Evolutionary conservation across 2,329 filamentous ascomycete genomes (phyloP).

Genomic region (Xylariaceae sp.): DNA sequence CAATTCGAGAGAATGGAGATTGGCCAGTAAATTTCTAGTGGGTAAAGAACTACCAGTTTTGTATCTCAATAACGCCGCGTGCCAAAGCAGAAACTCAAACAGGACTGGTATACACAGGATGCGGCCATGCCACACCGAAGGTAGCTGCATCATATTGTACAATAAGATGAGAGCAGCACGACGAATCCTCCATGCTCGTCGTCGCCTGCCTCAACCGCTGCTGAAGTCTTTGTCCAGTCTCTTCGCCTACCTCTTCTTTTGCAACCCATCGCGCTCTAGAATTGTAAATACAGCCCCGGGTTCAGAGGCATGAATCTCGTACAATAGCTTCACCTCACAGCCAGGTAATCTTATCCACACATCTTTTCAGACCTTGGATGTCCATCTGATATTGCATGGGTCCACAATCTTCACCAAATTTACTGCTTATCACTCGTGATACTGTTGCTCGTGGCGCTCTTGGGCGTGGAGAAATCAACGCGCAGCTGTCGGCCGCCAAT

Average conservation of each 20-base stretch:
- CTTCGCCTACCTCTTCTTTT: not conserved
- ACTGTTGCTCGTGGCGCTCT: not conserved
- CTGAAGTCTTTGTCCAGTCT: no score
- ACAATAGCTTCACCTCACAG: slow-evolving; percentile 3
- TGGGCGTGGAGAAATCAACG: slow-evolving; percentile 56
- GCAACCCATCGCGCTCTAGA: not conserved
- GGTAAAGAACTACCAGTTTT: no score
- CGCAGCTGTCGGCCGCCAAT: slow-evolving; percentile 66
- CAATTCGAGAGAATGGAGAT: no score
- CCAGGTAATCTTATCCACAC: not conserved
- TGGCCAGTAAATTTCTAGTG: no score
- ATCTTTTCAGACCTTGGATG: not conserved
- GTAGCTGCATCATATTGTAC: no score
- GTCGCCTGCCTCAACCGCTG: no score
- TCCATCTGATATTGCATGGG: not conserved
- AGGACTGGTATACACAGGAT: no score
- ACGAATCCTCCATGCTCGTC: no score
- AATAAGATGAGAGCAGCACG: no score
- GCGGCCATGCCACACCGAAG: no score
- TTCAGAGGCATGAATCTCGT: slow-evolving; percentile 3
- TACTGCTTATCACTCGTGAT: not conserved
- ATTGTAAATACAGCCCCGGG: slow-evolving; percentile 6
- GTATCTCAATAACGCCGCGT: no score
- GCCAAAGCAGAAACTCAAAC: no score
- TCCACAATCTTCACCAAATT: not conserved